Evolutionary conservation across 495 filamentous ascomycete species (phyloP).

Genomic region (Clavariopsis aquatica): DNA sequence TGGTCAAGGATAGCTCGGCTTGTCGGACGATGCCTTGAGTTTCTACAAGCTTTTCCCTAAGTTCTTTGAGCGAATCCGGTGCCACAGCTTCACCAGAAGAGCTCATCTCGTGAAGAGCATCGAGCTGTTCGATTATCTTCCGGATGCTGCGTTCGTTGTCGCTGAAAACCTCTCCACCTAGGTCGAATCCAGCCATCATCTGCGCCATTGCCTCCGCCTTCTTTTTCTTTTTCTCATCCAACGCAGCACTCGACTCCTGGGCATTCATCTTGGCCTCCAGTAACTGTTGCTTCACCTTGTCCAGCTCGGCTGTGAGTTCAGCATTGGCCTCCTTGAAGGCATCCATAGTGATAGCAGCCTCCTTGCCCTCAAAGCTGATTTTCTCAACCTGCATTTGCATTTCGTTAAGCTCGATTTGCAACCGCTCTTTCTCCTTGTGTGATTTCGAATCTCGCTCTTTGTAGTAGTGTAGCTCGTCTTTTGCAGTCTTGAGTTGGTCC

Average conservation of each 20-base stretch:
- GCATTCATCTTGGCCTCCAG: constrained; percentile 93
- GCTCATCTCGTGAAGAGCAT: constrained; percentile 73
- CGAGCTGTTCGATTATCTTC: constrained; percentile 76
- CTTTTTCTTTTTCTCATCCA: constrained; percentile 97
- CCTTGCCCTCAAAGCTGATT: constrained; percentile 92
- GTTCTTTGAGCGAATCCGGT: constrained; percentile 73
- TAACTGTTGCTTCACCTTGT: constrained; percentile 95
- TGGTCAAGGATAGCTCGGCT: constrained; percentile 78
- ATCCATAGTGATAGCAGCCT: constrained; percentile 96
- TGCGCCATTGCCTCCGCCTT: constrained; percentile 99
- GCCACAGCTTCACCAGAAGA: constrained; percentile 74
- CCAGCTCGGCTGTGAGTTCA: constrained; percentile 85
- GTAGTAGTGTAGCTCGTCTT: constrained; percentile 76
- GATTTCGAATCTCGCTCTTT: constrained; percentile 80
- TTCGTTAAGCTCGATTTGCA: constrained; percentile 82
- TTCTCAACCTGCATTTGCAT: constrained; percentile 94
- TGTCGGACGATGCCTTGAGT: constrained; percentile 91
- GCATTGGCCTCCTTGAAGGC: constrained; percentile 92
- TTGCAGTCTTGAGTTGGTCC: constrained; percentile 72
- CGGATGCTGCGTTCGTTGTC: constrained; percentile 84
- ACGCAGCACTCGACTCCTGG: constrained; percentile 80
- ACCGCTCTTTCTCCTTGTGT: constrained; percentile 81
- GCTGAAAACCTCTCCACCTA: constrained; percentile 85
- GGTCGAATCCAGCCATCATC: constrained; percentile 99
- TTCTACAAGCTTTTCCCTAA: constrained; percentile 77